A percentile compares a stretch with the other conserved stretches of the same genome.
These are phyloP conservation scores for Hyaloperonospora arabidopsidis DNA, from an alignment of 352 stramenopile species.

Conservation along the genomic window DNA sequence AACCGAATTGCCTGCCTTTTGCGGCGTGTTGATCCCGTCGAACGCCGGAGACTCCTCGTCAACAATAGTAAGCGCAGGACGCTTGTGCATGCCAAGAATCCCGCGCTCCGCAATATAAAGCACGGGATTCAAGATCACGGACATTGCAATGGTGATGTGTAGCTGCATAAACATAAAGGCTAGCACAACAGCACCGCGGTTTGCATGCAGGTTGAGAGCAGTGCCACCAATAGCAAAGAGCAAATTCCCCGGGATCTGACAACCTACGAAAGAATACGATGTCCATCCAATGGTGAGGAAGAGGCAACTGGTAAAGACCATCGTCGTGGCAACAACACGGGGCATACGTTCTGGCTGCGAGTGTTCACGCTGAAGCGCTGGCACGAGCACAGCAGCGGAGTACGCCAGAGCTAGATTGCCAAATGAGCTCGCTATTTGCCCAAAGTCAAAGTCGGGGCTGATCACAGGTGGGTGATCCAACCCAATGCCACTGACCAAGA, in stretches of 20 bases:
- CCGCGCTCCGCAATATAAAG: slow-evolving; percentile 50
- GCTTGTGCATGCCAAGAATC: slow-evolving; percentile 55
- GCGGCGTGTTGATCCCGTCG: slow-evolving; percentile 19
- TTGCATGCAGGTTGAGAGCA: slow-evolving; percentile 35
- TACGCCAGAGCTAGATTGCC: slow-evolving; percentile 57
- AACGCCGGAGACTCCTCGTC: slow-evolving; percentile 33
- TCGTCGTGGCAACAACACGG: slow-evolving; percentile 38
- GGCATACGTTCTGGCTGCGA: slow-evolving; percentile 54
- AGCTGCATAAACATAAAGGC: slow-evolving; percentile 60
- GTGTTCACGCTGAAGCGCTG: slow-evolving; percentile 54
- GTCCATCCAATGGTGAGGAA: slow-evolving; percentile 46
- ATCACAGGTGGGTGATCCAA: slow-evolving; percentile 31
- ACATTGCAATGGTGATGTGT: slow-evolving; percentile 56
- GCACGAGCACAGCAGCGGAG: slow-evolving; percentile 47
- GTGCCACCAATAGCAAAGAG: slow-evolving; percentile 47
- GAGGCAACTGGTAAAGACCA: slow-evolving; percentile 37
- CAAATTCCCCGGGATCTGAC: slow-evolving; percentile 55
- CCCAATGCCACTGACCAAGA: slow-evolving; percentile 39
- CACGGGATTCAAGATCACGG: slow-evolving; percentile 49
- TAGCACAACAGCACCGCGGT: slow-evolving; percentile 42
- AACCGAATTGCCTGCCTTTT: slow-evolving; percentile 24
- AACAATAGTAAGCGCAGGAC: slow-evolving; percentile 11
- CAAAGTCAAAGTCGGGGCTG: slow-evolving; percentile 37
- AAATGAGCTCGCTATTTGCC: slow-evolving; percentile 45
- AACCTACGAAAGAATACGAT: slow-evolving; percentile 43